Evolutionary conservation across 768 basidiomycete species (phyloP), one percentile per base, ranked within the genome.

Genomic region (Tylopilus balloui): DNA sequence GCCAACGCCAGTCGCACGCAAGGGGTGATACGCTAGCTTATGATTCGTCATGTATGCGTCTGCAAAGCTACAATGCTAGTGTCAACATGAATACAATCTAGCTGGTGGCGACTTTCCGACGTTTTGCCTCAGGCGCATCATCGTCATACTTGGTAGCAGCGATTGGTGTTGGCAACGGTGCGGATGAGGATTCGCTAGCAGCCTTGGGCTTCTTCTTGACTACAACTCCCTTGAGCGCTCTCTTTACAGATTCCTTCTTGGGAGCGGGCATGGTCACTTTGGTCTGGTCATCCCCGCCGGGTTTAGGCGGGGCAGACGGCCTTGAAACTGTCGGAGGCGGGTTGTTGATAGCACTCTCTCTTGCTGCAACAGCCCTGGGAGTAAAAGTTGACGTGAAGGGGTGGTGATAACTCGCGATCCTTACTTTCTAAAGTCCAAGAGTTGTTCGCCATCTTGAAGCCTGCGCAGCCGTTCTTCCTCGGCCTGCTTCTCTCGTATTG

Each of bases 401-500:
- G n/a, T 10, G 44, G 37, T 13, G 14, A 44, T 42, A 47, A 40
- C 20, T 27, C 8, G 39, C 45, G 51, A 46, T n/a, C 27, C 73
- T 51, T 65, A 92, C 90, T 87, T 82, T 71, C 81, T 82, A 64
- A 92, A 92, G 59, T 73, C 75, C 48, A 81, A 81, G 40, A 92
- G 71, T 69, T 92, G 88, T 60, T 87, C 84, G 6, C 84, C 86
- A 47, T 92, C 90, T 58, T 78, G 75, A 63, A 83, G 74, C 59
- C 81, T 85, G 45, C 87, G 82, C 47, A 81, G 73, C 14, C 81
- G 79, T 63, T 92, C 90, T 68, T 89, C 88, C 53, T 78, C 78
- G 54, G 82, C 77, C 63, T 88, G 81, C 42, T 80, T 80, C 64
- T 90, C 85, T 52, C 85, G 75, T 51, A 92, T 73, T 15, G 87